Conservation (phyloP, 768 basidiomycete species). For the Psilocybe sp. region DNA sequence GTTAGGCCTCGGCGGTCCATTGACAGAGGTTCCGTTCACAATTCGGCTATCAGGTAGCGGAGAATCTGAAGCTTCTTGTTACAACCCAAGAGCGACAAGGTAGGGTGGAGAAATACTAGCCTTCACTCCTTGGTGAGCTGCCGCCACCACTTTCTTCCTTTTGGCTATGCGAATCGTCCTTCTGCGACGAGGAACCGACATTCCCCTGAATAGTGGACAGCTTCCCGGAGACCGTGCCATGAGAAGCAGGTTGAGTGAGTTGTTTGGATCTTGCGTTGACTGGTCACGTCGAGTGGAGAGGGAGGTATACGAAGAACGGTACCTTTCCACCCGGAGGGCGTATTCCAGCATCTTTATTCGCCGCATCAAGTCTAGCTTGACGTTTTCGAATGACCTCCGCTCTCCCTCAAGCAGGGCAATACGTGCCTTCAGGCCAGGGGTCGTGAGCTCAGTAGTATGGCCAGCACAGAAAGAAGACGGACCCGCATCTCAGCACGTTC, state of each 20-base stretch:
- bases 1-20: conserved; percentile 45
- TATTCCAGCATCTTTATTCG: conserved; percentile 99
- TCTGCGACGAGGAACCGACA: conserved; percentile 47
- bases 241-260: conserved; percentile 56
- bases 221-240: conserved; percentile 65
- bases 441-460: conserved; percentile 24
- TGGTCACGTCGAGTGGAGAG: conserved; percentile 18
- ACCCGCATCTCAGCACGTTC: conserved; percentile 99
- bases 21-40: conserved; percentile 55
- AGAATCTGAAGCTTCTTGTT: conserved; percentile 47
- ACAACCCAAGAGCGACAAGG: not conserved
- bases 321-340: conserved; percentile 95
- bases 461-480: conserved; percentile 29
- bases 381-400: conserved; percentile 94
- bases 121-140: conserved; percentile 86
- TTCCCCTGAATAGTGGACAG: conserved; percentile 59
- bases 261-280: conserved; percentile 68
- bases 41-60: conserved; percentile 68
- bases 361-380: conserved; percentile 92
- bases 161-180: conserved; percentile 70
- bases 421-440: conserved; percentile 61
- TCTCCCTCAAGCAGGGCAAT: conserved; percentile 98
- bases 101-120: conserved; percentile 33
- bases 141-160: conserved; percentile 76
- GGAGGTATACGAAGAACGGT: conserved; percentile 24